A percentile compares a stretch with the other conserved stretches of the same genome.
These are phyloP conservation scores for Sugiyamaella sp. DNA, from an alignment of 1,139 yeast genomes.

Conservation along the genomic window DNA sequence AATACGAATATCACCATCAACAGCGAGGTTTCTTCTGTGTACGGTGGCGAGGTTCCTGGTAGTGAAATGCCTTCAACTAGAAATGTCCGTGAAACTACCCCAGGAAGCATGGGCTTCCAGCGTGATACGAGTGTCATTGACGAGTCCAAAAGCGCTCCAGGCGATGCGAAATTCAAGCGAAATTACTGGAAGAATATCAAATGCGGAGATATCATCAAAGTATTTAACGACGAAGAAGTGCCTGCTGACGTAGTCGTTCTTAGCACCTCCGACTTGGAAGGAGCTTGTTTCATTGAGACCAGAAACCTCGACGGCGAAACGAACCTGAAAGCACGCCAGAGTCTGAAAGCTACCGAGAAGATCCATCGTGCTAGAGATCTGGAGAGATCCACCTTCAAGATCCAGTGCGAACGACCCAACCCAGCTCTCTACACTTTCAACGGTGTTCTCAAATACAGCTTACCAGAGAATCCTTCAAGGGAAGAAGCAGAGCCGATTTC, in stretches of 20 bases:
- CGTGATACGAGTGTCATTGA: constrained; percentile 41
- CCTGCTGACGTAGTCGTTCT: constrained; percentile 88
- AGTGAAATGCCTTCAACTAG: constrained; percentile 19
- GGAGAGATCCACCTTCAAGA: constrained; percentile 70
- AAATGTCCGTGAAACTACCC: background rate
- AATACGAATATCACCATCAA: constrained; percentile 1
- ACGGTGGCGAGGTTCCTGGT: constrained; percentile 22
- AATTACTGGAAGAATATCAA: constrained; percentile 83
- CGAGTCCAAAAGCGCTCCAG: constrained; percentile 35
- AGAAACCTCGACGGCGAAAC: constrained; percentile 97
- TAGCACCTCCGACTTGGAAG: constrained; percentile 84
- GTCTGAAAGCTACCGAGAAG: constrained; percentile 67
- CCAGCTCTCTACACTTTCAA: constrained; percentile 77
- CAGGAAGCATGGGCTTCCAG: background rate
- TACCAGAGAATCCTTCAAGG: background rate
- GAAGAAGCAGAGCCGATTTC: constrained; percentile 61
- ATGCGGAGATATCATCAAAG: constrained; percentile 87
- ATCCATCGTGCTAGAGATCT: constrained; percentile 70
- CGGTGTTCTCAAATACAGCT: constrained; percentile 66
- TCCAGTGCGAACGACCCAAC: constrained; percentile 93
- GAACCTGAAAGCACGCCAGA: constrained; percentile 77
- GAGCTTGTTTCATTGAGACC: constrained; percentile 91
- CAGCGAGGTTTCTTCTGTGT: constrained; percentile 26
- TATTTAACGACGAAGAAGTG: constrained; percentile 84
- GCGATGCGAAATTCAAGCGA: constrained; percentile 57